A percentile compares a stretch with the other conserved stretches of the same genome.
These are phyloP conservation scores for Paratinospora sagittata DNA, from an alignment of 164 flowering plant genomes.

Conservation along the genomic window DNA sequence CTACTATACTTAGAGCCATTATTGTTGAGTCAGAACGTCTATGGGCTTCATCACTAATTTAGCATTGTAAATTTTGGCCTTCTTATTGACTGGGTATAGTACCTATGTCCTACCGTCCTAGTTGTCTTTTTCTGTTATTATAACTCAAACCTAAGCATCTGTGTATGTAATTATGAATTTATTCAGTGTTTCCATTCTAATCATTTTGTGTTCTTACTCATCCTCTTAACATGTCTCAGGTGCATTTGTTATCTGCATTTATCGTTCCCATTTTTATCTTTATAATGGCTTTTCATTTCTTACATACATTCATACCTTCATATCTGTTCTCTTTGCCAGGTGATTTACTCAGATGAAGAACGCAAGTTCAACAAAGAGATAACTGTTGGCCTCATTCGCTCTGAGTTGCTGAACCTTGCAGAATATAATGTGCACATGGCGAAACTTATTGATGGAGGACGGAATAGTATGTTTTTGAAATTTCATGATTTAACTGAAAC, in stretches of 20 bases:
- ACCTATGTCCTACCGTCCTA: too few species aligned
- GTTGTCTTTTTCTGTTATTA: too few species aligned
- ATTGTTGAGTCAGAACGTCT: too few species aligned
- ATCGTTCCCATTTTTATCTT: background rate
- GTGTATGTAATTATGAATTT: too few species aligned
- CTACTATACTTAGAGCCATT: too few species aligned
- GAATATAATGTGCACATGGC: constrained; percentile 94
- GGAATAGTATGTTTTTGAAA: constrained; percentile 65
- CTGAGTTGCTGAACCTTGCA: constrained; percentile 76
- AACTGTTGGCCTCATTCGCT: constrained; percentile 71
- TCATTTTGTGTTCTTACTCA: too few species aligned
- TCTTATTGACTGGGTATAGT: too few species aligned
- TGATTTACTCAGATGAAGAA: constrained; percentile 86
- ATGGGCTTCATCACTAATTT: too few species aligned
- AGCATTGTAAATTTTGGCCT: too few species aligned
- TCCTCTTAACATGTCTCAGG: background rate
- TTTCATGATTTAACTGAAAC: background rate
- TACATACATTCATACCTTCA: background rate
- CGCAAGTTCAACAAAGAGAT: constrained; percentile 85
- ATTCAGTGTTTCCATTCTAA: too few species aligned
- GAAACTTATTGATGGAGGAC: constrained; percentile 90
- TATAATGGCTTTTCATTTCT: background rate
- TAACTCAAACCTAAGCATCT: too few species aligned
- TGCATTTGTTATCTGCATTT: background rate
- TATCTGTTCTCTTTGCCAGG: constrained; percentile 34